Conservation (phyloP, 768 basidiomycete species). For the Gautieria morchelliformis region DNA sequence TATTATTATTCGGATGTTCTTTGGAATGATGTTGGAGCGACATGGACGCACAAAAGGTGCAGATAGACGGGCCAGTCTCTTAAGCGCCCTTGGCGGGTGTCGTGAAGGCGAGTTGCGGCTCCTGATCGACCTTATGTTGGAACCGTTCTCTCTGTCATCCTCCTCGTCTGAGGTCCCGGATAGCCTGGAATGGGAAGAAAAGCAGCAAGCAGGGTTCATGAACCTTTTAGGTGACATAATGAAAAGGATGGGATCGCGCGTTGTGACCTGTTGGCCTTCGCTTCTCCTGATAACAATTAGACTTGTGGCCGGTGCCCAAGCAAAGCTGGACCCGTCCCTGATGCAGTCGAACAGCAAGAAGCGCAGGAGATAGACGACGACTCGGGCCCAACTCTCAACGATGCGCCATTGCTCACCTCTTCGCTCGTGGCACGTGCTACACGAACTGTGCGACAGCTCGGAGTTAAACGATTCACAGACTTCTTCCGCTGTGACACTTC, state of each 20-base stretch:
- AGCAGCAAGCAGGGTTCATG: slow-evolving; percentile 79
- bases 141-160: slow-evolving; percentile 41
- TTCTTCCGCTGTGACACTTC: slow-evolving; percentile 69
- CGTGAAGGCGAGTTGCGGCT: slow-evolving; percentile 62
- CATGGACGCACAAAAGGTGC: slow-evolving; percentile 58
- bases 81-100: slow-evolving; percentile 62
- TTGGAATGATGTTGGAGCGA: slow-evolving; percentile 80
- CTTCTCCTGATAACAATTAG: slow-evolving; percentile 62
- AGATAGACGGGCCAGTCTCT: slow-evolving; percentile 58
- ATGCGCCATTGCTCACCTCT: slow-evolving; percentile 23
- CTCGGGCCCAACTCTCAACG: slow-evolving; percentile 12
- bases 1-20: slow-evolving; percentile 66
- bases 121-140: slow-evolving; percentile 82
- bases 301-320: slow-evolving; percentile 57
- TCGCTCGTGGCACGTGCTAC: slow-evolving; percentile 15
- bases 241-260: slow-evolving; percentile 67
- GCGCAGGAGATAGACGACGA: slow-evolving; percentile 29
- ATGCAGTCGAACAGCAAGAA: slow-evolving; percentile 24
- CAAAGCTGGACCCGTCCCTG: slow-evolving; percentile 28
- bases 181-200: slow-evolving; percentile 14
- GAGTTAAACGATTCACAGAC: slow-evolving; percentile 77
- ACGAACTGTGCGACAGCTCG: slow-evolving; percentile 69
- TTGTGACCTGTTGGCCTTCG: slow-evolving; percentile 62
- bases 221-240: slow-evolving; percentile 78
- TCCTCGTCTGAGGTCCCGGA: slow-evolving; percentile 24